Conservation (phyloP, 1,284 basidiomycete species). For the Fomitopsis betulina region DNA sequence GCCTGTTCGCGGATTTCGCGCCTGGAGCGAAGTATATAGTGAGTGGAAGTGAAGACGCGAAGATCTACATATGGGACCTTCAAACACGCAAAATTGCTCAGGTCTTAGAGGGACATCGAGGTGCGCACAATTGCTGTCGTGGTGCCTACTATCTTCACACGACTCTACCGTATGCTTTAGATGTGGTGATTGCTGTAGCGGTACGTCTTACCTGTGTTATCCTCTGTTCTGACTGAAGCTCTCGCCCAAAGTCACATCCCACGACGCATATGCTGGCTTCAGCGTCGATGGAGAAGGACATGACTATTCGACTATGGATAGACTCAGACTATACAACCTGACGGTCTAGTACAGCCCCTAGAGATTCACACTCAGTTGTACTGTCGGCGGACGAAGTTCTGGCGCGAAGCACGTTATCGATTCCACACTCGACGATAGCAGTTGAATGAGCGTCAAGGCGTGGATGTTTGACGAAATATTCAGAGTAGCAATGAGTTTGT, state of each 20-base stretch:
- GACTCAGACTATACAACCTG: slow-evolving; percentile 28
- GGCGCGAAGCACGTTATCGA: too few relatives aligned
- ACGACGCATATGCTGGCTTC: slow-evolving; percentile 71
- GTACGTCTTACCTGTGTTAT: slow-evolving; percentile 38
- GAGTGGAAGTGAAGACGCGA: slow-evolving; percentile 88
- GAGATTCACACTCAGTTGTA: background rate
- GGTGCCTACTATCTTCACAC: background rate
- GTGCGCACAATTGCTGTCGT: slow-evolving; percentile 33
- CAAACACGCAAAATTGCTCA: slow-evolving; percentile 78
- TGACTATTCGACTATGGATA: slow-evolving; percentile 76
- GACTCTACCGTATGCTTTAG: slow-evolving; percentile 31
- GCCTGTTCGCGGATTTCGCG: slow-evolving; percentile 61
- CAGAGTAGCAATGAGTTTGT: background rate
- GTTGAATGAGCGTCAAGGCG: too few relatives aligned
- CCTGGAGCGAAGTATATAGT: slow-evolving; percentile 64
- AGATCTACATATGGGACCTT: slow-evolving; percentile 88
- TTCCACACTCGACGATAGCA: too few relatives aligned
- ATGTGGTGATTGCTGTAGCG: slow-evolving; percentile 70
- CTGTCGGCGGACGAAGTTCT: too few relatives aligned
- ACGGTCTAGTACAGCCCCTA: background rate
- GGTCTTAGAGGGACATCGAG: slow-evolving; percentile 76
- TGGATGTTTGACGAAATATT: background rate
- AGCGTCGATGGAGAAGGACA: slow-evolving; percentile 80
- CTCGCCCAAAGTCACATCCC: slow-evolving; percentile 59
- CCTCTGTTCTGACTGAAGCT: background rate